Conservation (phyloP, 2,329 filamentous ascomycete genomes). For the Calcarisporium arbuscula region DNA sequence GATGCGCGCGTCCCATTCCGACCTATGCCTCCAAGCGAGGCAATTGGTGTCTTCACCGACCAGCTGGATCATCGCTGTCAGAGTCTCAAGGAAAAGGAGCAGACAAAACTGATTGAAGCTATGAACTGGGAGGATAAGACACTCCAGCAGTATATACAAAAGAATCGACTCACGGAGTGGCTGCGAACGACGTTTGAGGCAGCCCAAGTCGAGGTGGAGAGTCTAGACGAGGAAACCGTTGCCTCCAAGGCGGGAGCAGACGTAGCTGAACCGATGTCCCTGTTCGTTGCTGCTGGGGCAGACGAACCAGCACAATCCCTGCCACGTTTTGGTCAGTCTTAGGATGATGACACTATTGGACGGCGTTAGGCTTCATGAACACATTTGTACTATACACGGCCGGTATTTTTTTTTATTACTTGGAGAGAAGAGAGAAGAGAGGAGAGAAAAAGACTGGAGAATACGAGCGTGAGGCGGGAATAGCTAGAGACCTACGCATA, state of each 20-base stretch:
- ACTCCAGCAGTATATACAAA: conserved; percentile 59
- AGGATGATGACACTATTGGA: neutral
- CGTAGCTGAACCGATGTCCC: neutral
- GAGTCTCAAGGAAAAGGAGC: conserved; percentile 55
- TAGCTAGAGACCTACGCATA: too few relatives aligned
- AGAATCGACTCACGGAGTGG: conserved; percentile 67
- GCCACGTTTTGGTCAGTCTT: too few relatives aligned
- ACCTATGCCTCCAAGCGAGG: conserved; percentile 45
- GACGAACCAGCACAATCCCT: too few relatives aligned
- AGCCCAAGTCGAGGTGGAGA: conserved; percentile 28
- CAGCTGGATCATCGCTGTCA: conserved; percentile 55
- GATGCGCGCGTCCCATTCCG: conserved; percentile 35
- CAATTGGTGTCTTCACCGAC: conserved; percentile 54
- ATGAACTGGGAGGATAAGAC: conserved; percentile 66
- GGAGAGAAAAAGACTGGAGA: too few relatives aligned
- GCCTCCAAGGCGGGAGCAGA: conserved; percentile 7
- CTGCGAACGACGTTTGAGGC: conserved; percentile 30
- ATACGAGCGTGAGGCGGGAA: too few relatives aligned
- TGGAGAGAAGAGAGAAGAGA: too few relatives aligned
- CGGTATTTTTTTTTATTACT: too few relatives aligned
- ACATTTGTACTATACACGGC: too few relatives aligned
- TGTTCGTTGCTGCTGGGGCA: neutral
- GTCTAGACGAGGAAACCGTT: conserved; percentile 23
- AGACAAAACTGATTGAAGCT: conserved; percentile 62
- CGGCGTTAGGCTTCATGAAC: neutral